phyloP scores from a whole-genome alignment of 371 early-diverging fungal genomes.

The Dichotomocladium elegans region DNA sequence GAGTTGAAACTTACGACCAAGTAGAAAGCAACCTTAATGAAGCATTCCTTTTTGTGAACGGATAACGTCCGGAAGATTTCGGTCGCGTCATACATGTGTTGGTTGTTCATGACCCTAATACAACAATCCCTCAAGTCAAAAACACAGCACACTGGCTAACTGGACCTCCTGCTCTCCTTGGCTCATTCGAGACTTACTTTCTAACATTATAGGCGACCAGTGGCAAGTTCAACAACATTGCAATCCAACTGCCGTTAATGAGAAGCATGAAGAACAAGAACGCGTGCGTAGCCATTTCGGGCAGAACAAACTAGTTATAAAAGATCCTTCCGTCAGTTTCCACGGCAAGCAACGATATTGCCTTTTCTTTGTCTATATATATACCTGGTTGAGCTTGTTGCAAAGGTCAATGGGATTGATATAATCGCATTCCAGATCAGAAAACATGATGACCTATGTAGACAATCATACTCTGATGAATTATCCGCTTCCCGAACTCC shows the following conservation, averaged over 20 bases:
- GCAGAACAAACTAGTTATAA: slow-evolving; percentile 79
- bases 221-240: slow-evolving; percentile 81
- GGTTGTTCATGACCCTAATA: slow-evolving; percentile 68
- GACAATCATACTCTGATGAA: slow-evolving; percentile 1
- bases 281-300: slow-evolving; percentile 84
- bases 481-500: neutral
- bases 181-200: slow-evolving; percentile 62
- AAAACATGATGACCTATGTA: slow-evolving; percentile 85
- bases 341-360: neutral
- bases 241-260: slow-evolving; percentile 84
- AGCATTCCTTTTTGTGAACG: slow-evolving; percentile 90
- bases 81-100: slow-evolving; percentile 94
- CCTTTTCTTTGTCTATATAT: neutral
- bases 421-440: slow-evolving; percentile 94
- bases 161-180: too few relatives aligned
- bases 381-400: slow-evolving; percentile 91
- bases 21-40: slow-evolving; percentile 93
- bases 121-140: neutral
- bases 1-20: slow-evolving; percentile 60
- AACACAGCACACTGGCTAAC: neutral
- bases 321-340: neutral
- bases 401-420: slow-evolving; percentile 98
- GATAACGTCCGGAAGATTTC: slow-evolving; percentile 93
- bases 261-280: slow-evolving; percentile 81
- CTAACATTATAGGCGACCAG: slow-evolving; percentile 80